Conservation (phyloP, 371 early-diverging fungal species). For the Circinella minor region DNA sequence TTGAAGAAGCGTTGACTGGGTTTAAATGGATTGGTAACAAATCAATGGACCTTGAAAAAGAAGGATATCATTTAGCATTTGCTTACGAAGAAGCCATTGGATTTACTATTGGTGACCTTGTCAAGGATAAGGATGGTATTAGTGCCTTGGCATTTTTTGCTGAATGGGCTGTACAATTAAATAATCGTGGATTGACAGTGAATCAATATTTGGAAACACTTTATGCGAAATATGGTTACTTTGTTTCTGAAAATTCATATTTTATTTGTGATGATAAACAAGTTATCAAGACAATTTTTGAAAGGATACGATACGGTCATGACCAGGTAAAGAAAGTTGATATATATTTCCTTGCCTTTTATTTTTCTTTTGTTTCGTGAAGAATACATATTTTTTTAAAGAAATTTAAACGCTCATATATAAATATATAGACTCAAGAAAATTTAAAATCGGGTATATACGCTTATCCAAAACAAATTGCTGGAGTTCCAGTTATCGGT, state of each 20-base stretch:
- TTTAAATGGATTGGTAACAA: conserved; percentile 96
- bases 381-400: background rate
- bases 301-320: conserved; percentile 82
- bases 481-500: conserved; percentile 66
- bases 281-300: conserved; percentile 71
- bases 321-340: conserved; percentile 24
- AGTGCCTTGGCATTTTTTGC: conserved; percentile 83
- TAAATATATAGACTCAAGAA: background rate
- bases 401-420: background rate
- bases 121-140: conserved; percentile 88
- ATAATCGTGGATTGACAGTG: conserved; percentile 65
- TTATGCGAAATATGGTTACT: conserved; percentile 88
- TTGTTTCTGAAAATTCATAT: conserved; percentile 87
- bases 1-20: conserved; percentile 93
- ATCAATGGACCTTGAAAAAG: conserved; percentile 64
- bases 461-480: conserved; percentile 77
- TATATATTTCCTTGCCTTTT: too few species aligned
- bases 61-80: conserved; percentile 74
- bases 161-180: conserved; percentile 78
- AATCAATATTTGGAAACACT: conserved; percentile 70
- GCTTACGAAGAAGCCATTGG: conserved; percentile 97
- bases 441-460: conserved; percentile 38
- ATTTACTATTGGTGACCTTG: conserved; percentile 76
- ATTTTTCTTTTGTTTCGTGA: background rate
- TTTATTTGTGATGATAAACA: conserved; percentile 84